Conservation (phyloP, 331 rosid genomes). For the Acacia pycnantha region DNA sequence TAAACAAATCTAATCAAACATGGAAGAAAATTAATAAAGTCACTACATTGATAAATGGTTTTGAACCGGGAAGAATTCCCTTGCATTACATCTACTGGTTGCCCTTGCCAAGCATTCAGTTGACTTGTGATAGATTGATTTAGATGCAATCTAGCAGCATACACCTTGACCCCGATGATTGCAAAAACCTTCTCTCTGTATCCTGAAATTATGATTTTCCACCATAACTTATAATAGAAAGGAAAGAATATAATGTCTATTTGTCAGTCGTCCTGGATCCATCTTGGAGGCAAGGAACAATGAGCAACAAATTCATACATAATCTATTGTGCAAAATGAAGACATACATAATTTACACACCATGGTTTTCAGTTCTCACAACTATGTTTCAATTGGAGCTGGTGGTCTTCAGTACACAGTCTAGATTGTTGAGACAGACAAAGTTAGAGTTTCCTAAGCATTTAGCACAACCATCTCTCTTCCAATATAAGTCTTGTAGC, state of each 20-base stretch:
- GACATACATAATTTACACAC: constrained; percentile 33
- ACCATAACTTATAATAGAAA: not conserved
- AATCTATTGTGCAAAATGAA: constrained; percentile 24
- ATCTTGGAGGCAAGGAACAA: not conserved
- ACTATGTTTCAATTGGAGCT: too few species aligned
- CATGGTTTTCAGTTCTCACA: too few species aligned
- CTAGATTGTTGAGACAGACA: too few species aligned
- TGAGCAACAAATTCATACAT: constrained; percentile 1
- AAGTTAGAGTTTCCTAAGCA: too few species aligned
- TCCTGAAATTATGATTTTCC: constrained; percentile 55
- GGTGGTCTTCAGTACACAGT: too few species aligned
- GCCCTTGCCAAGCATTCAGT: constrained; percentile 67
- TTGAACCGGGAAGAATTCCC: constrained; percentile 68
- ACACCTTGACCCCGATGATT: constrained; percentile 81
- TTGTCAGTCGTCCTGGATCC: not conserved
- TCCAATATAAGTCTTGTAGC: too few species aligned
- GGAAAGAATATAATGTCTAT: not conserved
- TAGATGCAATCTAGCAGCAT: constrained; percentile 77
- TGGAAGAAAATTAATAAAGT: too few species aligned
- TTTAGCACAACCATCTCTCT: too few species aligned
- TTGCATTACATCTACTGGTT: constrained; percentile 51
- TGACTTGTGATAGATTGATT: constrained; percentile 45
- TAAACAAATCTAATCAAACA: too few species aligned
- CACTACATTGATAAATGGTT: constrained; percentile 60
- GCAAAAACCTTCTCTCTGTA: constrained; percentile 89